Evolutionary conservation across 1,284 basidiomycete species (phyloP).

Genomic region (Coriolopsis trogii): DNA sequence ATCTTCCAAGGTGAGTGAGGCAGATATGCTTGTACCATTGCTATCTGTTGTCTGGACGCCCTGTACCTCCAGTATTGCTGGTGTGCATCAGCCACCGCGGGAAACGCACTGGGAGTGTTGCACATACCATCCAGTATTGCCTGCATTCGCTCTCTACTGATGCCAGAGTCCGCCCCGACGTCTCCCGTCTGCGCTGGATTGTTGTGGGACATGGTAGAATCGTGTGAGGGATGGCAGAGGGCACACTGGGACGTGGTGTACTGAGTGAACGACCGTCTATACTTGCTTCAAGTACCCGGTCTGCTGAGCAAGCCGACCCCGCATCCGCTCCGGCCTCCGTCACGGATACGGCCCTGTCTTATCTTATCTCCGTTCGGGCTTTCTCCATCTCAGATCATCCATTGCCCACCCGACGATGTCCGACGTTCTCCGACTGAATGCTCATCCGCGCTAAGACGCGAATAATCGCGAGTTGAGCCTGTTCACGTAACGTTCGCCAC

Average conservation of each 20-base stretch:
- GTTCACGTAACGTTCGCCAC: neutral
- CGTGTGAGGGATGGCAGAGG: neutral
- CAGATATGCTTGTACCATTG: conserved; percentile 11
- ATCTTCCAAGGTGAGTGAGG: conserved; percentile 13
- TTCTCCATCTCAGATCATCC: conserved; percentile 1
- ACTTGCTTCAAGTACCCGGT: conserved; percentile 1
- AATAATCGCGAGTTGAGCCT: neutral
- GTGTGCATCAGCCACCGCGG: neutral
- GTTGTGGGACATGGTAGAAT: conserved; percentile 12
- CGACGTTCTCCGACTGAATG: conserved; percentile 2
- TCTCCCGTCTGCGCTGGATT: conserved; percentile 24
- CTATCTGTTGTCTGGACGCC: conserved; percentile 4
- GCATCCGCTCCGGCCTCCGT: conserved; percentile 4
- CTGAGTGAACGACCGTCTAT: no score
- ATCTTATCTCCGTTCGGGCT: conserved; percentile 16
- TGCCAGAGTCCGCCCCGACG: conserved; percentile 9
- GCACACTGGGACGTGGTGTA: no score
- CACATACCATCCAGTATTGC: conserved; percentile 19
- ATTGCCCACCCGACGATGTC: no score
- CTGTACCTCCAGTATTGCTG: conserved; percentile 15
- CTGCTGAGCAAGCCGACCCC: conserved; percentile 18
- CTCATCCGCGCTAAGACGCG: neutral
- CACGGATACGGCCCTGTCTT: neutral
- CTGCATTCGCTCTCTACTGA: conserved; percentile 15
- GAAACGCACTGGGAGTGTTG: neutral